A percentile compares a stretch with the other conserved stretches of the same genome.
Conservation (phyloP, 1,139 yeast genomes). For the Meyerozyma guilliermondii region DNA sequence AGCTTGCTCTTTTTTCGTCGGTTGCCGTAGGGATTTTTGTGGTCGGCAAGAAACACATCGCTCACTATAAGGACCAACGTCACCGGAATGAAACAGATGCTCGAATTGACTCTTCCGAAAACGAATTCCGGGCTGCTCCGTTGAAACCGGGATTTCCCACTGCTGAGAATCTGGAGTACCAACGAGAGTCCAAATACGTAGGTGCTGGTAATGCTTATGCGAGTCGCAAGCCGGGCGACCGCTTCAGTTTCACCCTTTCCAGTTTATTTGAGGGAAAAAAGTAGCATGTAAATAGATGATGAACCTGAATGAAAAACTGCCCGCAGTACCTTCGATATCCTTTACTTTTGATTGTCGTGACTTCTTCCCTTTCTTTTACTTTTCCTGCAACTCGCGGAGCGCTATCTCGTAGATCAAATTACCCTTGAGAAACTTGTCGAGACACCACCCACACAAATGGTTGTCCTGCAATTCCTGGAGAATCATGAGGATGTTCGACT, state of each 20-base stretch:
- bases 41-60: constrained; percentile 36
- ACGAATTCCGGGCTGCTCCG: constrained; percentile 27
- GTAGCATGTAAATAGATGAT: neutral
- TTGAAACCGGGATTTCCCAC: constrained; percentile 34
- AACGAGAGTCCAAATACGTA: constrained; percentile 56
- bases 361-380: no score
- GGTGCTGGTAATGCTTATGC: constrained; percentile 62
- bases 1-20: constrained; percentile 30
- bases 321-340: no score
- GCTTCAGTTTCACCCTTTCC: neutral
- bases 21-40: constrained; percentile 29
- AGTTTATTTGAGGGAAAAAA: neutral
- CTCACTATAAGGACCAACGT: constrained; percentile 29
- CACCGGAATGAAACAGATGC: constrained; percentile 38
- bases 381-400: constrained; percentile 27
- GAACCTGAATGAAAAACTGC: no score
- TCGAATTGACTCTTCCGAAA: constrained; percentile 23
- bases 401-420: constrained; percentile 42
- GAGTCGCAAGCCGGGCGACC: constrained; percentile 44
- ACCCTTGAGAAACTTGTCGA: constrained; percentile 31
- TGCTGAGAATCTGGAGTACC: constrained; percentile 5
- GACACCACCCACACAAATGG: constrained; percentile 45
- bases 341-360: no score
- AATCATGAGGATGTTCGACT: constrained; percentile 39
- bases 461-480: constrained; percentile 43